These are phyloP conservation scores for Houttuynia cordata DNA, from an alignment of 164 flowering plant genomes.

Conservation along the genomic window DNA sequence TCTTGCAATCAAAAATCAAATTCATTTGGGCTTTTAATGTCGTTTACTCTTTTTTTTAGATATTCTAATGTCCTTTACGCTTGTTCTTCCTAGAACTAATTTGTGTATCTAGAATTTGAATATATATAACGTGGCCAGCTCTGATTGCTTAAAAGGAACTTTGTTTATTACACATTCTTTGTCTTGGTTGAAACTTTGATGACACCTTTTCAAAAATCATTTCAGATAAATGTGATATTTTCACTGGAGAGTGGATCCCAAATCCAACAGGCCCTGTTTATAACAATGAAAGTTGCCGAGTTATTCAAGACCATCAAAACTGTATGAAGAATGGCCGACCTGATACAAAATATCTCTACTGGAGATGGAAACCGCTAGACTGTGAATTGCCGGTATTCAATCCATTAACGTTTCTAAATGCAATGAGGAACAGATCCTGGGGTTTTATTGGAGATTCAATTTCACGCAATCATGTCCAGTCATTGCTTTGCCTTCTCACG, in stretches of 20 bases:
- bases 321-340: conserved; percentile 93
- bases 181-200: no score
- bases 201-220: neutral
- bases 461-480: conserved; percentile 85
- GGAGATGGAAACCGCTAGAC: conserved; percentile 78
- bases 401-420: conserved; percentile 47
- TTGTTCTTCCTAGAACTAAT: no score
- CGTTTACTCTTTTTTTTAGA: no score
- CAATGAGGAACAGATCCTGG: conserved; percentile 75
- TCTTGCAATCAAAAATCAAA: no score
- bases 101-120: no score
- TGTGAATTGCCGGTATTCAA: conserved; percentile 60
- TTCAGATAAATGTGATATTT: conserved; percentile 65
- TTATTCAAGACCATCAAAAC: conserved; percentile 71
- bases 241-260: conserved; percentile 71
- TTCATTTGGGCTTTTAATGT: neutral
- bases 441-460: conserved; percentile 90
- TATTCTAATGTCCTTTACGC: no score
- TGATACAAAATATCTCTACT: conserved; percentile 65
- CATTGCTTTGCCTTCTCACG: conserved; percentile 76
- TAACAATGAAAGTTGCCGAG: conserved; percentile 57
- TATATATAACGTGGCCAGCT: no score
- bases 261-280: conserved; percentile 61
- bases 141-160: no score
- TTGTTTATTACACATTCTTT: no score